Evolutionary conservation across 1,139 yeast genomes (phyloP).

Genomic region (Entelexis sorbosivorans): DNA sequence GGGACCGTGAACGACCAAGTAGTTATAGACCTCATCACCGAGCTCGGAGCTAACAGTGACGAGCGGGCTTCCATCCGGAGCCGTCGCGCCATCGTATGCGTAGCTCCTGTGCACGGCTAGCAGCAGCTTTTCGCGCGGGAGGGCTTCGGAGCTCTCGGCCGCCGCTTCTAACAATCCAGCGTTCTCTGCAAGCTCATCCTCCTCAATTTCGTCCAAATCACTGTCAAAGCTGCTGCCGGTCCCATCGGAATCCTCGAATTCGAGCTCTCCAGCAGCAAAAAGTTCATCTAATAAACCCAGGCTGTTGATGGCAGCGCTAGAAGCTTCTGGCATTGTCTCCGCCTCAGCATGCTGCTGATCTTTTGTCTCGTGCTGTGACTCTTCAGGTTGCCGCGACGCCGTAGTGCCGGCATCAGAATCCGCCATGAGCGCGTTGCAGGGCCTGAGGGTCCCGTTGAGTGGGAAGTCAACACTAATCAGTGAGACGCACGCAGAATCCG

Average conservation of each 20-base stretch:
- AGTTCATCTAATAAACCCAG: conserved; percentile 5
- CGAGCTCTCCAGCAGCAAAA: conserved; percentile 10
- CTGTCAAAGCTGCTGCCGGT: not conserved
- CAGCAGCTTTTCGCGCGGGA: conserved; percentile 19
- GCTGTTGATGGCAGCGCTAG: not conserved
- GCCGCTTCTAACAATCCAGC: conserved; percentile 19
- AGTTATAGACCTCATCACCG: conserved; percentile 44
- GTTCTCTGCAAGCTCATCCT: conserved; percentile 26
- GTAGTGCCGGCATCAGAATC: not conserved
- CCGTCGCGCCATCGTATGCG: conserved; percentile 19
- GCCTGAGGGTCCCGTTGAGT: not conserved
- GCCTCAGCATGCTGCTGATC: not conserved
- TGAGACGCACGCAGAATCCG: too few relatives aligned
- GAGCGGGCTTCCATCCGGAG: conserved; percentile 17
- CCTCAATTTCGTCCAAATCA: not conserved
- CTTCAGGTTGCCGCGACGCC: not conserved
- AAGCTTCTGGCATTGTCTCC: not conserved
- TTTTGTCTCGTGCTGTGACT: not conserved
- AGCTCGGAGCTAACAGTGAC: conserved; percentile 33
- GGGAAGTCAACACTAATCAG: not conserved
- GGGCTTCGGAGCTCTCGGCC: conserved; percentile 20
- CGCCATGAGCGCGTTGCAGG: not conserved
- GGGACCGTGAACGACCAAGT: conserved; percentile 52
- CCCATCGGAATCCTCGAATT: not conserved
- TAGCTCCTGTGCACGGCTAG: conserved; percentile 25